Base-by-base conservation (phyloP, 1,284 basidiomycete species). In the Termitomyces sp. region DNA sequence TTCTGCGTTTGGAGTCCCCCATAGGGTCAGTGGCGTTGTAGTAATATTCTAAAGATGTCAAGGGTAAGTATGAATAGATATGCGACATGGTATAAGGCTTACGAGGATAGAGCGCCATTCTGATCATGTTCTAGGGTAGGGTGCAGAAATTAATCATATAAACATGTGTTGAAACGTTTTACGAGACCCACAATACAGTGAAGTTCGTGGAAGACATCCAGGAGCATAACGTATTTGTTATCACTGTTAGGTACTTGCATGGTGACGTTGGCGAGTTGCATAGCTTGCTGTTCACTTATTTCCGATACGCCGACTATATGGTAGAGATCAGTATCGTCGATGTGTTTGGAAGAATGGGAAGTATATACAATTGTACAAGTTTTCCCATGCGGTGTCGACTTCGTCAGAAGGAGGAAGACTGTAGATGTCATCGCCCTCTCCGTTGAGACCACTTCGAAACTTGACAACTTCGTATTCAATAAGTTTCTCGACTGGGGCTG, bases 151-250 rank as follows among this genome's bases (percentile, higher is more conserved):
- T 7, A 30, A 28, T 24, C 2, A 35, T 21, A 5, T 34, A 31
- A 8, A n/a, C 52, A 34, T 10, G 18, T 14, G 43, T 30, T 11
- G 10, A 33, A 16, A 40, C 19, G 21, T 26, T 16, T 37, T 6
- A 31, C 35, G 39, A 42, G 19, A 53, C 63, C 39, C 47, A 65
- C 66, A 28, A 68, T 56, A 46, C 66, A 67, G 52, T 68, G 67
- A 18, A 68, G 55, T 45, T 69, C 63, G 47, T 69, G 66, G 49
- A 68, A 69, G 7, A 68, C 62, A 35, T 66, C 65, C 1, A 68
- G 43, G 8, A 50, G 55, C 19, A 60, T 56, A 21, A 68, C 52
- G 49, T 67, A 68, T 33, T 68, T 57, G 7, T 56, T 59, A 10
- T 63, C 59, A 24, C 64, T 59, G 30, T 60, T 60, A 7, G 58